Base-by-base conservation (phyloP, 495 filamentous ascomycete genomes). In the Aspergillus heteromorphus region DNA sequence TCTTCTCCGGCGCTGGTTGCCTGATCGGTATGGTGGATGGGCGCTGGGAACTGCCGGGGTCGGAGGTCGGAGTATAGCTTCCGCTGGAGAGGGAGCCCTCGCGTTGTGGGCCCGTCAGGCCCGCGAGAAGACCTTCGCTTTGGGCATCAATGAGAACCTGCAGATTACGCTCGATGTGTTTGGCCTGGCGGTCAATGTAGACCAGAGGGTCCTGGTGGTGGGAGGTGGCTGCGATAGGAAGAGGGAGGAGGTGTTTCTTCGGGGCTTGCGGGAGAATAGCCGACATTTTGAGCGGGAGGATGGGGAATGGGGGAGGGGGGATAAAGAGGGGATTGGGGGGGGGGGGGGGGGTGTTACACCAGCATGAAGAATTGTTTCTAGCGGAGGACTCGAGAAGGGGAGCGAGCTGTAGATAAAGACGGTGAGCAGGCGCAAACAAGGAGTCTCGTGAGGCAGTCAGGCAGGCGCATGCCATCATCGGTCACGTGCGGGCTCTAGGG, bases 81-180 rank as follows among this genome's bases (percentile, higher is more conserved):
- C 74, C 76, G 48, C 72, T 71, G 19, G 82, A 77, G 2, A 69
- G 62, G 8, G 66, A 55, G 54, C 75, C 73, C 30, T 73, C 63
- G 49, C 64, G 19, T 56, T 60, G 56, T 19, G 69, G 62, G 13
- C 54, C 63, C 34, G 63, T 62, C 1, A 83, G 69, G 9, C 82
- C 82, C 50, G 78, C 71, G 2, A 85, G 65, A 34, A 96, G 76
- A 21, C 89, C 89, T 34, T 85, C 80, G 42, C 86, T 85, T 70
- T 97, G 92, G 0, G 88, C 87, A 71, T 97, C 91, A 23, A 97
- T 80, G 4, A 96, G 71, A 21, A 73, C 64, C 67, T 97, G 92
- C 4, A 97, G 77, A 43, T 91, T 84, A 31, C 75, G 76, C 55
- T 96, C 85, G 16, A 96, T 82, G 48, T 75, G 67, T 54, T 67